Evolutionary conservation across 495 filamentous ascomycete genomes (phyloP).

Genomic region (Lasiosphaeria hispida): DNA sequence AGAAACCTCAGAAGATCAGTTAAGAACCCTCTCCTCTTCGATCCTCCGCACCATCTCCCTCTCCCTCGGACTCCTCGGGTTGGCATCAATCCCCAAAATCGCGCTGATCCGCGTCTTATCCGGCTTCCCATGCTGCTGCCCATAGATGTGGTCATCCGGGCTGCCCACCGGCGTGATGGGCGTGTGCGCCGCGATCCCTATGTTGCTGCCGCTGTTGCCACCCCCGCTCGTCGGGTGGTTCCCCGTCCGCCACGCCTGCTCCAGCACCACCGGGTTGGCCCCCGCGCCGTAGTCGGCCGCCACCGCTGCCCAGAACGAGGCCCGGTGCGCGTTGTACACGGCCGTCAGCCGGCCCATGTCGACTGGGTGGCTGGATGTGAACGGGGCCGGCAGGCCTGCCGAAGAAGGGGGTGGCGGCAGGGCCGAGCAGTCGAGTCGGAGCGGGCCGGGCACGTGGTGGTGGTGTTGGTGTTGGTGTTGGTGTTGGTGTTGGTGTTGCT

Average conservation of each 20-base stretch:
- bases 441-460: constrained; percentile 24
- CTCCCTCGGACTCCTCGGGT: constrained; percentile 52
- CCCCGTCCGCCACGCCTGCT: constrained; percentile 60
- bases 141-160: constrained; percentile 42
- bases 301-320: constrained; percentile 69
- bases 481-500: constrained; percentile 13
- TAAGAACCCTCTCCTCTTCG: constrained; percentile 42
- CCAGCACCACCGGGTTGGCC: constrained; percentile 60
- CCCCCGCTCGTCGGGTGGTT: constrained; percentile 29
- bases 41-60: constrained; percentile 51
- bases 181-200: constrained; percentile 34
- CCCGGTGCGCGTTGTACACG: constrained; percentile 66
- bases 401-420: constrained; percentile 37
- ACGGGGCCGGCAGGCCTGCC: constrained; percentile 22
- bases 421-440: constrained; percentile 53
- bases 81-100: constrained; percentile 53
- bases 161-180: constrained; percentile 47
- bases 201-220: constrained; percentile 12
- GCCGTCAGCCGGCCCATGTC: constrained; percentile 66
- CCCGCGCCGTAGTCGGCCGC: constrained; percentile 67
- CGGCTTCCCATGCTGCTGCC: constrained; percentile 26
- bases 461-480: constrained; percentile 17
- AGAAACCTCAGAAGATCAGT: background rate
- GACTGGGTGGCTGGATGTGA: constrained; percentile 41
- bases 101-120: constrained; percentile 55